Percentiles rank a stretch among this genome's conserved stretches.
Evolutionary conservation across 2,329 filamentous ascomycete species (phyloP).

Genomic region (Rhexocercosporidium sp.): DNA sequence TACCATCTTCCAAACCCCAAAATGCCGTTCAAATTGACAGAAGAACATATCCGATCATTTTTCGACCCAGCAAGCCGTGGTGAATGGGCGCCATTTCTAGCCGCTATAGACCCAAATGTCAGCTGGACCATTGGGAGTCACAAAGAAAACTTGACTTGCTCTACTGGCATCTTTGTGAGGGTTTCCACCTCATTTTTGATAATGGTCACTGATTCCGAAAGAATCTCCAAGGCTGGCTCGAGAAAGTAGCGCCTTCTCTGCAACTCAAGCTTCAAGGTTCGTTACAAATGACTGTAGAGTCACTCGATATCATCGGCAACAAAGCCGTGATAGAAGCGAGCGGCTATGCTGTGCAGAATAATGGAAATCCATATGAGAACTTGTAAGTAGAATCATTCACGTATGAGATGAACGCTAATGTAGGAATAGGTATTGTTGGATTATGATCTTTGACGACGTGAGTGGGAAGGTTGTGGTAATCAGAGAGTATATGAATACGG

Average conservation of each 20-base stretch:
- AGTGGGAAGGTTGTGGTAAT: not conserved
- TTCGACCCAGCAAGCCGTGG: not conserved
- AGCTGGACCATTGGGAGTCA: not conserved
- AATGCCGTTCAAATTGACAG: not conserved
- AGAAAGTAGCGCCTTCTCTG: not conserved
- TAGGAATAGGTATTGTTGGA: not conserved
- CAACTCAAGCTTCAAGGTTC: not conserved
- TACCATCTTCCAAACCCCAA: not conserved
- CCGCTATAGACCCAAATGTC: not conserved
- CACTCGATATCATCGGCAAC: not conserved
- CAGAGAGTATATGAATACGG: conserved; percentile 1
- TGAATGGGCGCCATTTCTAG: not conserved
- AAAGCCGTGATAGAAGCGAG: not conserved
- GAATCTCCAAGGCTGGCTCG: conserved; percentile 1
- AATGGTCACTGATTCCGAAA: not conserved
- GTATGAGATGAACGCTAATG: not conserved
- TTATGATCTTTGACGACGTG: not conserved
- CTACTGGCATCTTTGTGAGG: not conserved
- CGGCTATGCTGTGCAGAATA: not conserved
- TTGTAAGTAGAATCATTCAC: too few relatives aligned
- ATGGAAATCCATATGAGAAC: not conserved
- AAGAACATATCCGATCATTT: not conserved
- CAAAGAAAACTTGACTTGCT: not conserved
- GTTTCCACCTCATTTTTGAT: not conserved
- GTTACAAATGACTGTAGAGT: not conserved